These are phyloP conservation scores for Halophytophthora batemanensis DNA, from an alignment of 352 stramenopile genomes.

Conservation along the genomic window DNA sequence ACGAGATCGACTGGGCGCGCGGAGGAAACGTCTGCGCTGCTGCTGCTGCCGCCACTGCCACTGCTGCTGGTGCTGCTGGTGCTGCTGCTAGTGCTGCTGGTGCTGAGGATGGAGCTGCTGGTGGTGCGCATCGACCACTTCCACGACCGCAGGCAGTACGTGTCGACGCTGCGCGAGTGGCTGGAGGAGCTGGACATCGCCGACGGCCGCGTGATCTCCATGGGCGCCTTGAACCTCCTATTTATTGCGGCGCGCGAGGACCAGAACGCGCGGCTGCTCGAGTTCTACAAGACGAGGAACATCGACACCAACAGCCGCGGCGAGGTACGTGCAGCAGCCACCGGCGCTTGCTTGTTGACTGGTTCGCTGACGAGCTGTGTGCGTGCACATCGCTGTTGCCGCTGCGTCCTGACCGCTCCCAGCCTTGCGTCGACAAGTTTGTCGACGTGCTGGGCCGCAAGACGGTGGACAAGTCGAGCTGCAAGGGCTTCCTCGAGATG, in stretches of 20 bases:
- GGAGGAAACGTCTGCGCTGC: no score
- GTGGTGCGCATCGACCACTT: slow-evolving; percentile 74
- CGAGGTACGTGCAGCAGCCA: slow-evolving; percentile 47
- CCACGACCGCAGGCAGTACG: slow-evolving; percentile 51
- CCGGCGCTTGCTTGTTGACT: no score
- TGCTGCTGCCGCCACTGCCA: no score
- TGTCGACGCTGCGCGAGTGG: slow-evolving; percentile 58
- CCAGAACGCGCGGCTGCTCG: slow-evolving; percentile 46
- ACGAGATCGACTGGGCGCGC: no score
- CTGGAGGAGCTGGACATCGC: slow-evolving; percentile 43
- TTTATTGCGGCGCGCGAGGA: slow-evolving; percentile 41
- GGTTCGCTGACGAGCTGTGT: no score
- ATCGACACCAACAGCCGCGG: slow-evolving; percentile 61
- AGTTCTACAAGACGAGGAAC: slow-evolving; percentile 33
- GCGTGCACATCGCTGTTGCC: neutral
- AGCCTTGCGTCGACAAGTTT: slow-evolving; percentile 68
- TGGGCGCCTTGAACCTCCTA: slow-evolving; percentile 59
- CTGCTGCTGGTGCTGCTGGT: no score
- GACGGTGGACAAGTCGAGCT: slow-evolving; percentile 27
- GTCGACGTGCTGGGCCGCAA: slow-evolving; percentile 70
- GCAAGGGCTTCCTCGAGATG: slow-evolving; percentile 79
- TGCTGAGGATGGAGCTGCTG: slow-evolving; percentile 40
- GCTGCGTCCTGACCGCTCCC: neutral
- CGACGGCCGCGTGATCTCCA: slow-evolving; percentile 56
- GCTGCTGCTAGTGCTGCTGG: no score